Conservation (phyloP, 2,329 filamentous ascomycete species). For the Epichloe brachyelytri region DNA sequence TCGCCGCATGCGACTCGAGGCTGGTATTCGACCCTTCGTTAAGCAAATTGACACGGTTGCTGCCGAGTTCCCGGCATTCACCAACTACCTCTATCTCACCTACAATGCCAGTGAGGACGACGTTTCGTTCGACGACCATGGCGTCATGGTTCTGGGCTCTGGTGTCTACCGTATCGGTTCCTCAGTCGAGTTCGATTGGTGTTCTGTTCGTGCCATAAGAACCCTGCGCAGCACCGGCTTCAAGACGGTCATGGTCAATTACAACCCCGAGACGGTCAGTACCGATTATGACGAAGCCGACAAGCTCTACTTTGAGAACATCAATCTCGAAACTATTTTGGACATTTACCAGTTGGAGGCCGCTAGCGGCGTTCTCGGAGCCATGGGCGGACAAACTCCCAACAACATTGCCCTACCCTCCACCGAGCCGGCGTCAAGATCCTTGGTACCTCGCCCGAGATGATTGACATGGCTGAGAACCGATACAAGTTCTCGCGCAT, state of each 20-base stretch:
- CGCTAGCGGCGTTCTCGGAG: slow-evolving; percentile 74
- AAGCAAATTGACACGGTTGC: slow-evolving; percentile 99
- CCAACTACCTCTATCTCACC: slow-evolving; percentile 93
- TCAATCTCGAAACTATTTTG: slow-evolving; percentile 77
- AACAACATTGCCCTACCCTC: slow-evolving; percentile 95
- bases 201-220: slow-evolving; percentile 84
- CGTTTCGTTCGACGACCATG: slow-evolving; percentile 72
- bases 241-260: slow-evolving; percentile 96
- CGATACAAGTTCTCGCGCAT: slow-evolving; percentile 98
- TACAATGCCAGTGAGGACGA: slow-evolving; percentile 88
- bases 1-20: slow-evolving; percentile 70
- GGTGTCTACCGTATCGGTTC: slow-evolving; percentile 96
- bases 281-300: slow-evolving; percentile 95
- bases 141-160: slow-evolving; percentile 91
- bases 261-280: slow-evolving; percentile 78
- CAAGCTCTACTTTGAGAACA: slow-evolving; percentile 90
- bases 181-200: slow-evolving; percentile 98
- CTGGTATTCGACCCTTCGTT: slow-evolving; percentile 74
- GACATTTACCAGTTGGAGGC: slow-evolving; percentile 88
- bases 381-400: slow-evolving; percentile 93
- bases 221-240: slow-evolving; percentile 71
- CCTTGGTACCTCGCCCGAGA: slow-evolving; percentile 90
- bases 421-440: slow-evolving; percentile 85
- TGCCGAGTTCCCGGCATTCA: slow-evolving; percentile 86
- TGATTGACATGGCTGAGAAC: slow-evolving; percentile 97